These are phyloP conservation scores for Botrytis sinoallii DNA, from an alignment of 2,329 filamentous ascomycete species.

Conservation along the genomic window DNA sequence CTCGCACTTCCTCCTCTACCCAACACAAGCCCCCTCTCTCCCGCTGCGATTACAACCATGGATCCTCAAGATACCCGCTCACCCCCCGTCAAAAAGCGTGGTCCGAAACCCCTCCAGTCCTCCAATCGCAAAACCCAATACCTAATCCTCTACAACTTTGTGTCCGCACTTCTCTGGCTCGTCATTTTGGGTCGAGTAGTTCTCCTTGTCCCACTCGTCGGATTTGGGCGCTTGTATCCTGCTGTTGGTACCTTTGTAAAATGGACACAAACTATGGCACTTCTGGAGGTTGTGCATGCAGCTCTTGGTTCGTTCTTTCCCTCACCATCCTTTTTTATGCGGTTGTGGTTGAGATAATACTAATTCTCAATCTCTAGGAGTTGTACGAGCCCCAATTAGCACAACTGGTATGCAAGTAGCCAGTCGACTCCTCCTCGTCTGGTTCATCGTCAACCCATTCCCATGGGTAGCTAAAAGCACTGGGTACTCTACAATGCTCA, in stretches of 20 bases:
- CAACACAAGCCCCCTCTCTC: background rate
- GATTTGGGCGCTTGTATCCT: constrained; percentile 57
- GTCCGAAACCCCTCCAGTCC: constrained; percentile 34
- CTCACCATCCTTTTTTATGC: background rate
- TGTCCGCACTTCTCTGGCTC: constrained; percentile 75
- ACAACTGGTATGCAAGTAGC: constrained; percentile 91
- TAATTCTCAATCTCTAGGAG: constrained; percentile 47
- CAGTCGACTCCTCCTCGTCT: constrained; percentile 83
- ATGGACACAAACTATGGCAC: constrained; percentile 79
- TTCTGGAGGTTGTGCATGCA: constrained; percentile 81
- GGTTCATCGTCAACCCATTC: constrained; percentile 76
- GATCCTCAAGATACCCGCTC: constrained; percentile 21
- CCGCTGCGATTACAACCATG: constrained; percentile 19
- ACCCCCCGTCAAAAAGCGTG: constrained; percentile 23
- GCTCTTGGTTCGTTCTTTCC: constrained; percentile 58
- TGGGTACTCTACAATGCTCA: constrained; percentile 73
- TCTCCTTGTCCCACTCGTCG: constrained; percentile 50
- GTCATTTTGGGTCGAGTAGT: constrained; percentile 69
- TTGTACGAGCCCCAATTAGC: constrained; percentile 80
- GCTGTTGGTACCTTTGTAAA: constrained; percentile 66
- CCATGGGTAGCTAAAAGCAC: constrained; percentile 59
- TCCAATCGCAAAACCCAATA: constrained; percentile 60
- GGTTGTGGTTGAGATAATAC: background rate
- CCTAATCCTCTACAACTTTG: constrained; percentile 80
- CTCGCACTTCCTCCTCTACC: background rate